Conservation (phyloP, 1,139 yeast genomes). For the Arxiozyma telluris region DNA sequence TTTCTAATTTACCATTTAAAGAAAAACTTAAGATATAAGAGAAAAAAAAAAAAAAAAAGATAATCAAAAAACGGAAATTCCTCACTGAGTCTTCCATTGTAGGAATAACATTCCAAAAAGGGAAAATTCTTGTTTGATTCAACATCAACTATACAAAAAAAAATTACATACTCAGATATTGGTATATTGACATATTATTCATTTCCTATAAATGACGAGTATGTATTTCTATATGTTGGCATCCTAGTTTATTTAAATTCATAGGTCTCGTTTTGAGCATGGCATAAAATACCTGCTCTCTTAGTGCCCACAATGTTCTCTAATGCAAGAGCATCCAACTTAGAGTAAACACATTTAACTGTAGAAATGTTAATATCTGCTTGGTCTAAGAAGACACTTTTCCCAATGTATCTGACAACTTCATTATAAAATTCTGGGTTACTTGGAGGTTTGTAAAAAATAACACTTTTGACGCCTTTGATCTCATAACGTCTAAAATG, state of each 20-base stretch:
- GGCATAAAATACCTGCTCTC: constrained; percentile 60
- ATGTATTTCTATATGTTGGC: neutral
- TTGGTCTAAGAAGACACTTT: constrained; percentile 34
- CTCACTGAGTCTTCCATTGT: too few relatives aligned
- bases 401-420: constrained; percentile 44
- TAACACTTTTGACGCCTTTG: constrained; percentile 73
- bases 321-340: constrained; percentile 70
- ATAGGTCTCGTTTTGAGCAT: constrained; percentile 60
- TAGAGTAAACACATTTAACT: constrained; percentile 61
- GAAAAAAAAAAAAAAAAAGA: neutral
- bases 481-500: constrained; percentile 81
- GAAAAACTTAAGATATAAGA: too few relatives aligned
- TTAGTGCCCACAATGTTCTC: constrained; percentile 83
- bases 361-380: constrained; percentile 57
- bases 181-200: neutral
- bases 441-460: constrained; percentile 77
- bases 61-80: neutral
- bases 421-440: constrained; percentile 81
- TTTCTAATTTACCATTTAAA: neutral
- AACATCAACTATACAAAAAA: neutral
- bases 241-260: constrained; percentile 44
- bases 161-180: neutral
- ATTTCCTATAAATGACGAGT: neutral
- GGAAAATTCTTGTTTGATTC: neutral
- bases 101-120: neutral